These are phyloP conservation scores for Solanum chiquidenum DNA, from an alignment of 257 asterid genomes.

Conservation along the genomic window DNA sequence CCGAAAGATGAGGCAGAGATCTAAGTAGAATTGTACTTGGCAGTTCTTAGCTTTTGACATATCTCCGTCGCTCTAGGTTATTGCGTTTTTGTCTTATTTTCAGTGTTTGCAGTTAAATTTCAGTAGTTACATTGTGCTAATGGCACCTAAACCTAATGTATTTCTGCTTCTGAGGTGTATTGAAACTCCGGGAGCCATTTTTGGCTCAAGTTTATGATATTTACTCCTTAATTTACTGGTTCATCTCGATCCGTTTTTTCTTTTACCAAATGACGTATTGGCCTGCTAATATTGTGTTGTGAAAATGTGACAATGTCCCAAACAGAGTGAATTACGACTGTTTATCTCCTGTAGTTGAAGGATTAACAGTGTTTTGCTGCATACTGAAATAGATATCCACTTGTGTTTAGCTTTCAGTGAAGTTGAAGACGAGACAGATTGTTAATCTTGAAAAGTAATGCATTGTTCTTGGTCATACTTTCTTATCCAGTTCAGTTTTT, in stretches of 20 bases:
- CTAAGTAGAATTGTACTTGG: conserved; percentile 15
- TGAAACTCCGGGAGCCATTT: neutral
- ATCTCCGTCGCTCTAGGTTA: neutral
- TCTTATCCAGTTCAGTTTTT: neutral
- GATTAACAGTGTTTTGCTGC: neutral
- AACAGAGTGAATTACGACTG: neutral
- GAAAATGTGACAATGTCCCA: neutral
- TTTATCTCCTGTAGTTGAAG: neutral
- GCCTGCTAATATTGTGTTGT: neutral
- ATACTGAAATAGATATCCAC: neutral
- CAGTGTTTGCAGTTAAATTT: neutral
- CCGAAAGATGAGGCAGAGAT: conserved; percentile 51
- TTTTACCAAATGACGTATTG: neutral
- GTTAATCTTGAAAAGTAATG: neutral
- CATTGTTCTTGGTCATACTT: neutral
- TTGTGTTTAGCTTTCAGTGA: neutral
- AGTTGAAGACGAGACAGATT: neutral
- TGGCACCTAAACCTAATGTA: neutral
- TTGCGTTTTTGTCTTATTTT: neutral
- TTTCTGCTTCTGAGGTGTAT: neutral
- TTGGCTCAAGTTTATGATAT: neutral
- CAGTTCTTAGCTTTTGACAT: neutral
- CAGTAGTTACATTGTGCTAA: neutral
- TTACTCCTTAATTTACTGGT: neutral
- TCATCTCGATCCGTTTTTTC: neutral